These are phyloP conservation scores for Babesia bigemina DNA, from an alignment of 169 alveolate species.

Conservation along the genomic window DNA sequence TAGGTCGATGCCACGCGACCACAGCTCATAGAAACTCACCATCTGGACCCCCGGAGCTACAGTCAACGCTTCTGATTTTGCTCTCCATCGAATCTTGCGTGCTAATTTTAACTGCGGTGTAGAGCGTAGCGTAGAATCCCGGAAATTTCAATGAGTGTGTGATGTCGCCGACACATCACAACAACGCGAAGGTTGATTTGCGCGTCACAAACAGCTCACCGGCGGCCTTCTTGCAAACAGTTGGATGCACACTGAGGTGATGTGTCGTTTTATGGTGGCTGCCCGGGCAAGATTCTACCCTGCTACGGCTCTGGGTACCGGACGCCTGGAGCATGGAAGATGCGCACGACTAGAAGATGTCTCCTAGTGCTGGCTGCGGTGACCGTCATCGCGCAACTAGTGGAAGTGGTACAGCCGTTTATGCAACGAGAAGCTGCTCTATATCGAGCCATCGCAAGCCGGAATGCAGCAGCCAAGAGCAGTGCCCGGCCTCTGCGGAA, in stretches of 20 bases:
- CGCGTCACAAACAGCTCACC: too few relatives aligned
- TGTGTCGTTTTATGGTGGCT: too few relatives aligned
- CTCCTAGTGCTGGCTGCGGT: background rate
- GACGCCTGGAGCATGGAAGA: constrained; percentile 18
- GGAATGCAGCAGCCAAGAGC: background rate
- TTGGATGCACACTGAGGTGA: too few relatives aligned
- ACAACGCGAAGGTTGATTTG: too few relatives aligned
- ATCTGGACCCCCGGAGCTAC: background rate
- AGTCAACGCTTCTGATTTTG: too few relatives aligned
- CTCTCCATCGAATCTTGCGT: too few relatives aligned
- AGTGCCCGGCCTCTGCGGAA: background rate
- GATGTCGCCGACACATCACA: too few relatives aligned
- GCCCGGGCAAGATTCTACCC: background rate
- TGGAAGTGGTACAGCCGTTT: background rate
- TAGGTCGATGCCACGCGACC: constrained; percentile 29
- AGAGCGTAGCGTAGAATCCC: too few relatives aligned
- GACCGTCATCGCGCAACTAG: background rate
- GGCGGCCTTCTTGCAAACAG: too few relatives aligned
- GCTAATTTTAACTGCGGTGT: too few relatives aligned
- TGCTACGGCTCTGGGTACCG: background rate
- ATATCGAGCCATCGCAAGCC: background rate
- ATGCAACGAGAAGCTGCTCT: background rate
- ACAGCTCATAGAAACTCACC: constrained; percentile 25
- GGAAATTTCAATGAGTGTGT: too few relatives aligned
- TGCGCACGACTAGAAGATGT: background rate